Percentiles rank a stretch among this genome's conserved stretches.
Conservation (phyloP, 352 stramenopile species). For the Globisporangium mamillatum region DNA sequence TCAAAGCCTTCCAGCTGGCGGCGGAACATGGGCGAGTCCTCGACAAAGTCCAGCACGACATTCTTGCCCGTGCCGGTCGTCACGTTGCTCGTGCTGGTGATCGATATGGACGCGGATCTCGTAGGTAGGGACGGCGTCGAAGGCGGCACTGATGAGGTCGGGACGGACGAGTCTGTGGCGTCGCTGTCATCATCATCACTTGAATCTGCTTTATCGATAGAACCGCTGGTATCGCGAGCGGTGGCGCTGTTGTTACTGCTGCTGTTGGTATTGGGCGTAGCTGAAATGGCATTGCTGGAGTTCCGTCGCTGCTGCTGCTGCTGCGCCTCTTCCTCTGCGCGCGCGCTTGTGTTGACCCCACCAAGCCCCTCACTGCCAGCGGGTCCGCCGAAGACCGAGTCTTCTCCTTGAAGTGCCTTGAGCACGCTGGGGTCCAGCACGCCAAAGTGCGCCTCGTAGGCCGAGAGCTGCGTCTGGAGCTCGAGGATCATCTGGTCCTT, state of each 20-base stretch:
- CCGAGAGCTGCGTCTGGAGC: slow-evolving; percentile 64
- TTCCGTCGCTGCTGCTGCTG: slow-evolving; percentile 4
- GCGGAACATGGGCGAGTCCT: slow-evolving; percentile 86
- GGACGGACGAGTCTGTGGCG: background rate
- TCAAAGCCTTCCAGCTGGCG: slow-evolving; percentile 79
- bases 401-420: slow-evolving; percentile 24
- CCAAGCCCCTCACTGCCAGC: slow-evolving; percentile 12
- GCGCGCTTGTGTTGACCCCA: slow-evolving; percentile 17
- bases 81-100: slow-evolving; percentile 19
- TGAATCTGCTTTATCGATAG: background rate
- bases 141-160: background rate
- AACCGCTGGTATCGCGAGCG: background rate
- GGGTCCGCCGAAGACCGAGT: slow-evolving; percentile 3
- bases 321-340: slow-evolving; percentile 13
- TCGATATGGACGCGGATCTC: slow-evolving; percentile 20
- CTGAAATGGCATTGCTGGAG: background rate
- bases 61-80: slow-evolving; percentile 56
- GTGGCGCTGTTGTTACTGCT: background rate
- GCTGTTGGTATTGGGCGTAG: background rate
- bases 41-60: slow-evolving; percentile 82
- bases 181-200: background rate
- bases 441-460: slow-evolving; percentile 55
- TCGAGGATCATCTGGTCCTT: slow-evolving; percentile 84
- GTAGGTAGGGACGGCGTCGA: background rate
- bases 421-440: slow-evolving; percentile 37